phyloP scores from a whole-genome alignment of 129 eudicot genomes.

The Helichrysum umbraculigerum region DNA sequence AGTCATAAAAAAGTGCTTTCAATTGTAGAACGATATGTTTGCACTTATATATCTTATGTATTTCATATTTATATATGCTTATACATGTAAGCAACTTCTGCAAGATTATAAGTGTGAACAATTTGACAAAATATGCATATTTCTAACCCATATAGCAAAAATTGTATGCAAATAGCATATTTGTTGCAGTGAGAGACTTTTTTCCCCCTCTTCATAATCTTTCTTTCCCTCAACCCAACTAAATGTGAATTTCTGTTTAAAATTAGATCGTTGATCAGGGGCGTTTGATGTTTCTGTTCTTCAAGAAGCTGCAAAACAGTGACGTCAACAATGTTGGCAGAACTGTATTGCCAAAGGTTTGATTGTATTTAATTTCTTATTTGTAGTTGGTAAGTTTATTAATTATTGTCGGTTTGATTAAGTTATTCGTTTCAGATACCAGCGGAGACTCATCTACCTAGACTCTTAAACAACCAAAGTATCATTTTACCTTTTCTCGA shows the following conservation, averaged over 20 bases:
- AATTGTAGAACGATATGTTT: not conserved
- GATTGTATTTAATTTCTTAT: constrained; percentile 1
- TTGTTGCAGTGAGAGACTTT: not conserved
- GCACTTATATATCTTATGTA: not conserved
- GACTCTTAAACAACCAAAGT: constrained; percentile 52
- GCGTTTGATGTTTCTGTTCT: constrained; percentile 57
- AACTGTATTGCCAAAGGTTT: constrained; percentile 88
- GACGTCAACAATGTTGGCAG: constrained; percentile 67
- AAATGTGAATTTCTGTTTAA: not conserved
- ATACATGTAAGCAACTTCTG: not conserved
- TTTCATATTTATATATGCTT: not conserved
- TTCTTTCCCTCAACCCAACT: constrained; percentile 7
- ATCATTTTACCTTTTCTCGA: constrained; percentile 55
- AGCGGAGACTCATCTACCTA: constrained; percentile 70
- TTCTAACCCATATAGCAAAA: not conserved
- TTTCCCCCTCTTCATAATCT: constrained; percentile 4
- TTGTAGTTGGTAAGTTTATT: constrained; percentile 6
- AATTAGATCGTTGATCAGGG: constrained; percentile 46
- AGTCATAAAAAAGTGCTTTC: not conserved
- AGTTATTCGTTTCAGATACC: constrained; percentile 49
- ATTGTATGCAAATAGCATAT: constrained; percentile 9
- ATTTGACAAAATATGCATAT: not conserved
- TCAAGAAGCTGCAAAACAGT: constrained; percentile 75
- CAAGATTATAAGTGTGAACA: not conserved
- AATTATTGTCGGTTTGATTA: constrained; percentile 4